Evolutionary conservation across 2,329 filamentous ascomycete species (phyloP), one percentile per base, ranked within the genome.

Genomic region (Grosmannia clavigera): DNA sequence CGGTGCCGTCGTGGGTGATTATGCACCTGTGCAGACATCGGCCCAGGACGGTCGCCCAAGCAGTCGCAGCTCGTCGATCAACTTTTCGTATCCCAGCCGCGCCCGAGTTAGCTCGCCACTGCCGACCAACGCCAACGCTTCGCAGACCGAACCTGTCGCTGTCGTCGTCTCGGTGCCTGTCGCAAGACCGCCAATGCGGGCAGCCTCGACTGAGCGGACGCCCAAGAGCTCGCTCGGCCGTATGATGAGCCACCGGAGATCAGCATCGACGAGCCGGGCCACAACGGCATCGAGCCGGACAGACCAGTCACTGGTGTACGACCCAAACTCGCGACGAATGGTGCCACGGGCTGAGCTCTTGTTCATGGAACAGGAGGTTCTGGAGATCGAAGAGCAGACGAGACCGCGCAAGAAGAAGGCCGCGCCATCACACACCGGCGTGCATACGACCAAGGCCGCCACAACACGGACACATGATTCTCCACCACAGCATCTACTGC

Each of bases 261-360:
- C 70, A 0, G 63, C 64, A 3, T 63, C 65, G 10, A 66, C 61
- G 11, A 65, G 65, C 11, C 65, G 64, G 60, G 64, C 67, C 22
- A 54, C 48, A 5, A 58, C 51, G 25, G 61, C 64, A 12, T 68
- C 72, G 4, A 59, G 64, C 2, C 60, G 63, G 6, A 68, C 74
- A 51, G 72, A 76, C 51, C 67, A 77, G 64, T 69, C 73, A 38
- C 65, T 87, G 69, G 79, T 87, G 55, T 84, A 84, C 66, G 83
- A 86, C 64, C 76, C 82, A n/a, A 85, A 86, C 65, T 84, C 84
- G 19, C 77, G 83, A 64, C 79, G 83, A 61, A 83, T 85, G 76
- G 75, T 86, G 3, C 76, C 79, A 3, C 76, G 71, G 58, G 69
- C 68, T 6, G 73, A 79, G 31, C 64, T 80, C 22, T 54, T 74